Base-by-base conservation (phyloP, 176 grass and related monocot genomes). In the Zea mays region DNA sequence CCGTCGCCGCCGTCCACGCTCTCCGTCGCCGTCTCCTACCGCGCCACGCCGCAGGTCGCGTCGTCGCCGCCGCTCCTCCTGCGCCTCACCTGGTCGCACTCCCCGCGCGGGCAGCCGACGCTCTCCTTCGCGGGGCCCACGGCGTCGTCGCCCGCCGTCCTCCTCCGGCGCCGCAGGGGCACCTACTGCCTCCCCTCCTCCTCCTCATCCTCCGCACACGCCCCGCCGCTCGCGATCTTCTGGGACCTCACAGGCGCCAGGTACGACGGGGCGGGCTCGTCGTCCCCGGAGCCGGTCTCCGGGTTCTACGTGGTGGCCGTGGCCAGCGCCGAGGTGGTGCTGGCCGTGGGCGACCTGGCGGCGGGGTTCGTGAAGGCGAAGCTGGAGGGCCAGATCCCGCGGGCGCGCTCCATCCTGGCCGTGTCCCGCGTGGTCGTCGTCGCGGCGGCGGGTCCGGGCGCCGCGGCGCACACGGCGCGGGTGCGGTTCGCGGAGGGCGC, bases 181-280 rank as follows among this genome's bases (percentile, higher is more conserved):
- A 81, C 67, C 36, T 60, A 73, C 54, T 84, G 80, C 38, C 62
- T 80, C 47, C 19, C 39, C 6, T 62, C 72, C 5, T 35, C 11
- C 36, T 3, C 39, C 9, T 14, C 42, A 11, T 5, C 9, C 27
- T 55, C 5, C 3, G 57, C 51, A 5, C 67, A 43, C 1, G 41
- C 2, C 43, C 20, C 41, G 3, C 52, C 57, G 91, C 39, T 94
- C 50, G 87, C 82, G 5, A 46, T 94, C 13, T 91, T 92, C 79
- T 97, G 95, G 95, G 95, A 97, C 80, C 76, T 90, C 81, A 84
- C 91, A 46, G 72, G 68, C 10, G 89, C 95, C 3, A 75, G 66
- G 1, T 92, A 77, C 73, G 82, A 46, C n/a, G 20, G 73, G 61
- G 78, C n/a, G 43, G 3, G 44, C 6, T 48, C 80, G 8, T 79